phyloP scores from a whole-genome alignment of 2,329 filamentous ascomycete species.

The Fusarium proliferatum region DNA sequence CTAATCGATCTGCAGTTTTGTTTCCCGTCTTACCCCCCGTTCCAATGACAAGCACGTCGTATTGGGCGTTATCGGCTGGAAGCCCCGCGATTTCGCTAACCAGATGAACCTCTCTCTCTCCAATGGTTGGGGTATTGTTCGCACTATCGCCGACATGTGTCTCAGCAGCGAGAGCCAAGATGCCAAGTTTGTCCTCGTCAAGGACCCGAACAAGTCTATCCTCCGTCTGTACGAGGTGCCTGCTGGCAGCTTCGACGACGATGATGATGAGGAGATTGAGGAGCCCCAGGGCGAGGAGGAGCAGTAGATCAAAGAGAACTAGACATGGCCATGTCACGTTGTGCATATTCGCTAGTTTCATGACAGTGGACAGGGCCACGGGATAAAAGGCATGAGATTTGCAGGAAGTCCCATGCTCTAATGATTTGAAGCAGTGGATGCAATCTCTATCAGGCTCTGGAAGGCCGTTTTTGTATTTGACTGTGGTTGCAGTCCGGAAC shows the following conservation, averaged over 20 bases:
- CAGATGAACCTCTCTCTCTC: constrained; percentile 98
- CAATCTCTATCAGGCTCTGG: constrained; percentile 33
- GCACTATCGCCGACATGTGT: constrained; percentile 96
- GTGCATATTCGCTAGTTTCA: constrained; percentile 26
- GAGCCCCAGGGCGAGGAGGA: constrained; percentile 49
- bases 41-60: constrained; percentile 93
- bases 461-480: constrained; percentile 24
- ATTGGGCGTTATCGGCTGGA: constrained; percentile 95
- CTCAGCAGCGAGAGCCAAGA: constrained; percentile 80
- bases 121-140: constrained; percentile 99
- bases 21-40: constrained; percentile 93
- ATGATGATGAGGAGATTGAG: constrained; percentile 73
- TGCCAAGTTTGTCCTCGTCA: constrained; percentile 83
- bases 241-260: constrained; percentile 87
- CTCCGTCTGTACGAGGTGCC: constrained; percentile 94
- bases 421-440: constrained; percentile 45
- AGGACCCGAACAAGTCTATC: constrained; percentile 97
- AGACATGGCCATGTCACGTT: constrained; percentile 9
- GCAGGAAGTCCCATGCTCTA: constrained; percentile 43
- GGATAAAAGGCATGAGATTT: constrained; percentile 34
- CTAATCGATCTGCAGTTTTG: constrained; percentile 72
- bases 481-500: constrained; percentile 34
- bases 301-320: constrained; percentile 22
- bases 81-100: constrained; percentile 93
- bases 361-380: constrained; percentile 17